Base-by-base conservation (phyloP, 331 rosid genomes). In the Quercus tomentella region DNA sequence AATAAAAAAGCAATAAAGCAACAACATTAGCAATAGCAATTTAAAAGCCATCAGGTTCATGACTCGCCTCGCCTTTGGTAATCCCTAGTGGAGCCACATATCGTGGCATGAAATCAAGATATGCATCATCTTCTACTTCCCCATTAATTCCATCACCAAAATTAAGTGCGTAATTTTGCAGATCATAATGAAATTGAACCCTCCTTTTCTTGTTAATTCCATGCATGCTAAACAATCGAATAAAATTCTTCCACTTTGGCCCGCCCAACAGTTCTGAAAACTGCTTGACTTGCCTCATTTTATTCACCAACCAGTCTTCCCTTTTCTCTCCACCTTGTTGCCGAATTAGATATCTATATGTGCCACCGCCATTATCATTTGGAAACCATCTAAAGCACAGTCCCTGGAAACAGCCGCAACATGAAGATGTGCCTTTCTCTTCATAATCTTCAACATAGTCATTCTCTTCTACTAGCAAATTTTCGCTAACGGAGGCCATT, bases 161-260 rank as follows among this genome's bases (percentile, higher is more conserved):
- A 81, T 89, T 87, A n/a, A 89, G 91, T 2, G 84, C 87, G 23
- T 91, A 91, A 55, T 85, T 91, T 52, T 63, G 68, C 0, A 86
- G 86, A 75, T 91, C 92, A 51, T 88, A 87, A 55, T 76, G 82
- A 63, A 75, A 82, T n/a, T 83, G 84, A 58, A 65, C 30, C 81
- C 21, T 77, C 35, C 41, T 83, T 52, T 78, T 81, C 82, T 83
- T 88, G 43, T 37, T 72, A 6, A 31, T 35, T 25, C 75, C 12
- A 41, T 43, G 31, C 15, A 33, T 0, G 15, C 49, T 65, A 5
- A 63, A 55, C 66, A 22, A 51, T 21, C 81, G 52, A 23, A 80
- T 81, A 72, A 84, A 78, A 45, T 87, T 84, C 80, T 83, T 86
- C 90, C 82, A 88, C 78, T 82, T 89, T 5, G 87, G 84, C 72